Evolutionary conservation across 202 grass and related monocot genomes (phyloP).

Genomic region (Zizania palustris): DNA sequence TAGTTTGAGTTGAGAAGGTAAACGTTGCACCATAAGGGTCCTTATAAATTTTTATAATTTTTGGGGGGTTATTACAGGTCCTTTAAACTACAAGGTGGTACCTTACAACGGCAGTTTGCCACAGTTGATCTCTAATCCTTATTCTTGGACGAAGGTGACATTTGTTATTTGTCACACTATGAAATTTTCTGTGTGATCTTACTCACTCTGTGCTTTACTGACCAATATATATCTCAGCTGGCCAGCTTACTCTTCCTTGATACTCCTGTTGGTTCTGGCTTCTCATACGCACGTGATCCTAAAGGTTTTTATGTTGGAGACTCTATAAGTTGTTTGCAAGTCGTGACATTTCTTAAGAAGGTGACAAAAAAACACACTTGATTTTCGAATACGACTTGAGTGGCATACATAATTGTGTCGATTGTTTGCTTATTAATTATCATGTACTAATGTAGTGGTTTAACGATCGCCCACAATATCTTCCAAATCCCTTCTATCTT

Average conservation of each 20-base stretch:
- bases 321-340: constrained; percentile 26
- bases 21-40: too few species aligned
- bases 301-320: constrained; percentile 46
- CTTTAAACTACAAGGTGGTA: constrained; percentile 34
- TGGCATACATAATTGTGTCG: not conserved
- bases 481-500: constrained; percentile 58
- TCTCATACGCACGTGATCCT: not conserved
- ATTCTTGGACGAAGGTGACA: constrained; percentile 52
- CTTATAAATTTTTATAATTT: too few species aligned
- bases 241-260: constrained; percentile 53
- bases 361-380: not conserved
- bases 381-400: not conserved
- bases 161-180: too few species aligned
- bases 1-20: too few species aligned
- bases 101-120: constrained; percentile 51
- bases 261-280: constrained; percentile 34
- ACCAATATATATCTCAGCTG: not conserved
- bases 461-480: constrained; percentile 40
- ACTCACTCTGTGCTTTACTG: not conserved
- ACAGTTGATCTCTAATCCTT: constrained; percentile 29
- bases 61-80: constrained; percentile 28
- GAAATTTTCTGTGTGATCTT: not conserved
- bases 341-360: constrained; percentile 43
- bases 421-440: not conserved
- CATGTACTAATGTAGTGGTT: constrained; percentile 47